A percentile compares a stretch with the other conserved stretches of the same genome.
These are phyloP conservation scores for Chimonanthus salicifolius DNA, from an alignment of 164 flowering plant species.

Conservation along the genomic window DNA sequence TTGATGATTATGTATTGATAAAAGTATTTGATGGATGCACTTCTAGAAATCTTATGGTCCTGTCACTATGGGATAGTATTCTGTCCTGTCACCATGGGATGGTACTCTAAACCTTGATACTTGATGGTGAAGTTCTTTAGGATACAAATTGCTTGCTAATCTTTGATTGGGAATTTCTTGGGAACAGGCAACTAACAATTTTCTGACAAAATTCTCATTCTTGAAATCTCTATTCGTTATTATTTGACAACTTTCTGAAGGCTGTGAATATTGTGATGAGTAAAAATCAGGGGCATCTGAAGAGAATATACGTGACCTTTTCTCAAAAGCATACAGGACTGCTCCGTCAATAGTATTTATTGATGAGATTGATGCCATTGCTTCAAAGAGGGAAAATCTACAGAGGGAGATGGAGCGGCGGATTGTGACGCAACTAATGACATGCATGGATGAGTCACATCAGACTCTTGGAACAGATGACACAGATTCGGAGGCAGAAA, in stretches of 20 bases:
- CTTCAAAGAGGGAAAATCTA: conserved; percentile 77
- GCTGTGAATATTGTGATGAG: conserved; percentile 1
- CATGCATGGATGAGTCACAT: conserved; percentile 86
- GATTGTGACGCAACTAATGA: conserved; percentile 87
- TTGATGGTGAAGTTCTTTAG: too few relatives aligned
- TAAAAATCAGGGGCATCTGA: conserved; percentile 72
- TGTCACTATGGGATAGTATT: too few relatives aligned
- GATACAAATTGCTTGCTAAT: too few relatives aligned
- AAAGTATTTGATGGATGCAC: too few relatives aligned
- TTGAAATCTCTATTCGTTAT: neutral
- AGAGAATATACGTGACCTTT: conserved; percentile 81
- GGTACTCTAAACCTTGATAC: too few relatives aligned
- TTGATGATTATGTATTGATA: too few relatives aligned
- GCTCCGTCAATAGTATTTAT: conserved; percentile 94
- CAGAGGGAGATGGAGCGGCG: conserved; percentile 89
- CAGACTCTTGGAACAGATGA: conserved; percentile 27
- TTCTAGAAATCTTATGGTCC: too few relatives aligned
- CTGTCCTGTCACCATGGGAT: too few relatives aligned
- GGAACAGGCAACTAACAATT: too few relatives aligned
- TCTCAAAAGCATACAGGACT: conserved; percentile 82
- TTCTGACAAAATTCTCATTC: neutral
- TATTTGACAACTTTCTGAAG: neutral
- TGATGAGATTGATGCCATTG: conserved; percentile 98
- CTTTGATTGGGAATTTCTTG: too few relatives aligned
- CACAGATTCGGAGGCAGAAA: conserved; percentile 25